Base-by-base conservation (phyloP, 108 stramenopile species). In the Fragilaria radians region DNA sequence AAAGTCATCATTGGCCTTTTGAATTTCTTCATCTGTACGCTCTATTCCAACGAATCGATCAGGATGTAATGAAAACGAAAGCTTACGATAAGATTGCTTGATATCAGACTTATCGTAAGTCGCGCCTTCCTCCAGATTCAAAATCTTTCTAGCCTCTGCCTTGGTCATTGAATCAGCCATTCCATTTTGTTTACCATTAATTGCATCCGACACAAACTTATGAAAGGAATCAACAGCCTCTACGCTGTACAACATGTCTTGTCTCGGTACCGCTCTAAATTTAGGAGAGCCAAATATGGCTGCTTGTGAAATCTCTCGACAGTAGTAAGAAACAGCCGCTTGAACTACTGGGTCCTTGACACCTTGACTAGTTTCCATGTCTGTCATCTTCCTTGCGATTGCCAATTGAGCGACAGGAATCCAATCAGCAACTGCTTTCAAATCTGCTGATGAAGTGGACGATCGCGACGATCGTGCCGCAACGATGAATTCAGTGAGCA, bases 351-450 rank as follows among this genome's bases (percentile, higher is more conserved):
- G 53, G 28, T 78, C 66, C 28, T 55, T 46, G 5, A 54, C 57
- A 24, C 57, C 76, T 25, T 64, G 31, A 9, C 24, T 26, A 17
- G 49, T 72, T n/a, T 65, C 55, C n/a, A 66, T 79, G 36, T 78
- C 79, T 0, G 46, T 51, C 2, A 67, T 58, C 3, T 73, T 72
- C 25, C 83, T 57, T 25, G 57, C 67, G 21, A 88, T 42, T 55
- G 71, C 70, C 26, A 92, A 19, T 54, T 88, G 86, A 19, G 85
- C 83, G 28, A 91, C 77, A 11, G 90, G 90, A 25, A 91, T 67
- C 86, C 90, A 91, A 63, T 91, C 89, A 3, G 78, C 47, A 1
- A 83, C 77, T 25, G 57, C 68, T 5, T 56, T 59, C 3, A 28
- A 33, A 32, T 61, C 46, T 11, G 57, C 26, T 27, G 59, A 28